phyloP scores from a whole-genome alignment of 2,329 filamentous ascomycete species.

The Leptographium radiaticola region DNA sequence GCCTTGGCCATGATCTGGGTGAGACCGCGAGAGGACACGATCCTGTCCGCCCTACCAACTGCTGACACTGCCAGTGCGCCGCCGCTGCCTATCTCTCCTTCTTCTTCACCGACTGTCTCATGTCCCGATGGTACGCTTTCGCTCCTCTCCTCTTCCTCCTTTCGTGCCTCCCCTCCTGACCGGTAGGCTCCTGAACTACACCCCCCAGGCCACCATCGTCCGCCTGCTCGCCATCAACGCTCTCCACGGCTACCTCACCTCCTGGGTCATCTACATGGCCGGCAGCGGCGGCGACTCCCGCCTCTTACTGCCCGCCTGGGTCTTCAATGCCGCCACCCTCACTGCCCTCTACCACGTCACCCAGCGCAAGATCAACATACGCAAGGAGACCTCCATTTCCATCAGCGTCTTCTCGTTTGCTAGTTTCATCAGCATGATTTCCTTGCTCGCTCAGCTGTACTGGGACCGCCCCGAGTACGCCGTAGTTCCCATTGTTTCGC shows the following conservation, averaged over 20 bases:
- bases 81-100: slow-evolving; percentile 68
- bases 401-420: slow-evolving; percentile 64
- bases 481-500: slow-evolving; percentile 41
- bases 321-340: slow-evolving; percentile 60
- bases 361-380: slow-evolving; percentile 66
- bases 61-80: slow-evolving; percentile 42
- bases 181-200: slow-evolving; percentile 73
- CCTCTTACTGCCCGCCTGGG: slow-evolving; percentile 64
- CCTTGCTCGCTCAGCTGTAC: slow-evolving; percentile 54
- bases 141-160: background rate
- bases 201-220: slow-evolving; percentile 66
- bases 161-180: background rate
- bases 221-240: slow-evolving; percentile 64
- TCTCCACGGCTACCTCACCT: slow-evolving; percentile 63
- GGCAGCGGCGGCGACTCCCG: slow-evolving; percentile 59
- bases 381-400: slow-evolving; percentile 66
- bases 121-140: slow-evolving; percentile 58
- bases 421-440: slow-evolving; percentile 63
- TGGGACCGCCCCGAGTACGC: slow-evolving; percentile 47
- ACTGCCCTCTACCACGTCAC: slow-evolving; percentile 66
- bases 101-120: slow-evolving; percentile 73
- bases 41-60: background rate
- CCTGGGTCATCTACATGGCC: slow-evolving; percentile 55
- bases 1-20: slow-evolving; percentile 64
- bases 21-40: background rate